Evolutionary conservation across 495 filamentous ascomycete species (phyloP).

Genomic region (Lichenothelia convexa): DNA sequence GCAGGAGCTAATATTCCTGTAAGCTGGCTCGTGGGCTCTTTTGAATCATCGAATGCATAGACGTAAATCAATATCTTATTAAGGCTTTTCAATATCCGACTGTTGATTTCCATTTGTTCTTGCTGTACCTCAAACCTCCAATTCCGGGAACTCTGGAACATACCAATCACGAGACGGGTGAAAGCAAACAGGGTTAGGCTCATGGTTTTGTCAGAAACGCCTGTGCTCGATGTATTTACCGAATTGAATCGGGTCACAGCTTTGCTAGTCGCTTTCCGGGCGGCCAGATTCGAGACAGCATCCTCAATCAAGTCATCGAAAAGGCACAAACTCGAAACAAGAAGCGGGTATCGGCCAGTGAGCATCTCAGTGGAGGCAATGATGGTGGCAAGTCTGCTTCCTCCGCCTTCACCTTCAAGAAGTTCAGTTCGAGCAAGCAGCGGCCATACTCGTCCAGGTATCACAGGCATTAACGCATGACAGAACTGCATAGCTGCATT

Average conservation of each 20-base stretch:
- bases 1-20: constrained; percentile 46
- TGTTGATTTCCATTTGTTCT: constrained; percentile 43
- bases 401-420: constrained; percentile 50
- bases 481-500: constrained; percentile 66
- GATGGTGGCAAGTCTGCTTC: constrained; percentile 54
- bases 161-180: constrained; percentile 52
- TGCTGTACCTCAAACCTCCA: constrained; percentile 62
- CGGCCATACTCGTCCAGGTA: constrained; percentile 73
- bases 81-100: constrained; percentile 44
- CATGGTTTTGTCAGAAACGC: constrained; percentile 59
- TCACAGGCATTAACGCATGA: constrained; percentile 44
- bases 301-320: constrained; percentile 63
- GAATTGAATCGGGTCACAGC: constrained; percentile 32
- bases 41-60: constrained; percentile 49
- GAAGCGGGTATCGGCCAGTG: constrained; percentile 55
- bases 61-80: constrained; percentile 49
- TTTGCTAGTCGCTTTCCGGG: constrained; percentile 44
- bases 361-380: constrained; percentile 59
- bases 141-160: constrained; percentile 60
- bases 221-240: constrained; percentile 40
- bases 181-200: constrained; percentile 53
- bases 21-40: constrained; percentile 35
- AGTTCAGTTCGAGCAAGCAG: constrained; percentile 65
- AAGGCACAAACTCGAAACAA: constrained; percentile 49
- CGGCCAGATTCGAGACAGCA: constrained; percentile 49